Evolutionary conservation across 169 alveolate genomes (phyloP).

Genomic region (Eimeria maxima): DNA sequence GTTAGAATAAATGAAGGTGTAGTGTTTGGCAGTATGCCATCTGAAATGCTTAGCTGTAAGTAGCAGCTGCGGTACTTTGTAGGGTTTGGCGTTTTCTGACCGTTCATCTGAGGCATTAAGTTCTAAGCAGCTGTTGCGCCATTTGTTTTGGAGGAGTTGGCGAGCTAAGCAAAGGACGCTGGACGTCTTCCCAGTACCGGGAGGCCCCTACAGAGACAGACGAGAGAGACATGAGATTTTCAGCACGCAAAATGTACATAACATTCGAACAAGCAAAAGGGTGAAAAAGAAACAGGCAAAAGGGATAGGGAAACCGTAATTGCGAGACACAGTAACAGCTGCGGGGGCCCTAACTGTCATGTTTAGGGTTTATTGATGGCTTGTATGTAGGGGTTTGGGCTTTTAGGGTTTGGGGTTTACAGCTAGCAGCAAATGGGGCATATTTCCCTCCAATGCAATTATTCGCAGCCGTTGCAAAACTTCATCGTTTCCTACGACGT

Average conservation of each 20-base stretch:
- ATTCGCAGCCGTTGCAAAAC: slow-evolving; percentile 94
- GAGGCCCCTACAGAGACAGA: slow-evolving; percentile 96
- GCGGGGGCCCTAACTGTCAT: too few species aligned
- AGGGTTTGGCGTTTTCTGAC: slow-evolving; percentile 61
- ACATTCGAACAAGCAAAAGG: too few species aligned
- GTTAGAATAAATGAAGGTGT: background rate
- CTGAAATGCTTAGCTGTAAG: too few species aligned
- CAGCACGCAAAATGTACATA: background rate
- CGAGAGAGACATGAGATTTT: too few species aligned
- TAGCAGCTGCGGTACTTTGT: too few species aligned
- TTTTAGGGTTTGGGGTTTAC: slow-evolving; percentile 80
- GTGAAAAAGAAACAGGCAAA: too few species aligned
- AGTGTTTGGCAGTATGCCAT: background rate
- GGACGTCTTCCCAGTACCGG: slow-evolving; percentile 99
- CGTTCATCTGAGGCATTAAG: slow-evolving; percentile 99
- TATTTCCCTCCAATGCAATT: slow-evolving; percentile 97
- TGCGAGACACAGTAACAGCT: too few species aligned
- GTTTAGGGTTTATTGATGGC: too few species aligned
- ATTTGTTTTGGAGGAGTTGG: slow-evolving; percentile 95
- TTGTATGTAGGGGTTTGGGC: background rate
- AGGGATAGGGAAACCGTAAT: too few species aligned
- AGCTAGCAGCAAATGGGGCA: slow-evolving; percentile 98
- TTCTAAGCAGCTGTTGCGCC: slow-evolving; percentile 96
- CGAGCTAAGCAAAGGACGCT: slow-evolving; percentile 98
- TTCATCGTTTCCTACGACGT: slow-evolving; percentile 98